Base-by-base conservation (phyloP, 2,329 filamentous ascomycete genomes). In the Alternaria arbusti region DNA sequence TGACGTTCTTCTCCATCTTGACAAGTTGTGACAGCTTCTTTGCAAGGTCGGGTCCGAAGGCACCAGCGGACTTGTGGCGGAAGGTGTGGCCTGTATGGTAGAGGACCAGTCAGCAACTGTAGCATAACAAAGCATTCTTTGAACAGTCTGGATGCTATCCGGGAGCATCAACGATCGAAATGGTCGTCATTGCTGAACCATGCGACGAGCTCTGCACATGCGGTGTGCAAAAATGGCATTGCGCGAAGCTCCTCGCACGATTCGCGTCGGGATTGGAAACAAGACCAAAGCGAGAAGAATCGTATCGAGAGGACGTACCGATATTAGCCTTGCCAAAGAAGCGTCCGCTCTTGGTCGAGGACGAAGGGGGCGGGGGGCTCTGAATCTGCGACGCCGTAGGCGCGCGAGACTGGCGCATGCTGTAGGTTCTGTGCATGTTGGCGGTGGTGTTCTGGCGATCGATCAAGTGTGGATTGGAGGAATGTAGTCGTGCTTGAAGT, bases 1-100 rank as follows among this genome's bases (percentile, higher is more conserved):
- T 99, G 61, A 97, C 93, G 80, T 99, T 98, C 90, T 99, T 99
- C 85, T 99, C 96, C 96, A 99, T 99, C 89, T 99, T 99, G 68
- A 99, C 96, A 57, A 99, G 88, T 84, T 97, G 93, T 44, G 94
- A 93, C 67, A 99, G 90, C 88, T 99, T 99, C 88, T 97, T 97
- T 63, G 96, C 91, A 63, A 99, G 90, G 76, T 99, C 96, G 61
- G 94, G 89, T 36, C 89, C 89, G 75, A 93, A 94, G 73, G 91
- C 90, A 71, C 91, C 92, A 68, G 91, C 91, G 46, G 90, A 87
- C 77, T 91, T 90, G 78, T 89, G 87, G 74, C 92, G 88, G 79
- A 94, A 88, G 45, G 86, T 88, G 85, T 92, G 88, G 78, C 90
- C 90, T 90, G 74, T 43, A 64, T 51, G 32, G 44, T 56, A 51